phyloP scores from a whole-genome alignment of 2,329 filamentous ascomycete species.

The Aspergillus arachidicola region DNA sequence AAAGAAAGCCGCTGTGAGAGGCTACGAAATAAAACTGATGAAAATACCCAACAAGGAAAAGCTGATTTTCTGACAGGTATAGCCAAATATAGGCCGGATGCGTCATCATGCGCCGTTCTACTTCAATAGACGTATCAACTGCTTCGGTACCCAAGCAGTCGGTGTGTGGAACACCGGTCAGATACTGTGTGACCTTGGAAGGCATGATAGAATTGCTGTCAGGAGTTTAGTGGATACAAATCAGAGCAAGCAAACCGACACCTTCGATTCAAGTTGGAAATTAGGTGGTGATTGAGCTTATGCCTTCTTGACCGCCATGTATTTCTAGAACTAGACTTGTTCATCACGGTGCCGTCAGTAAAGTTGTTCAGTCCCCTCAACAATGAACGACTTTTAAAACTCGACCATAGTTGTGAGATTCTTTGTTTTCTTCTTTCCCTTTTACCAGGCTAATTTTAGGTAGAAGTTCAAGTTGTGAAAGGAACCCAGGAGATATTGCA shows the following conservation, averaged over 20 bases:
- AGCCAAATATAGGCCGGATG: neutral
- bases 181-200: neutral
- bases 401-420: neutral
- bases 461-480: neutral
- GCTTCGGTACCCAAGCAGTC: neutral
- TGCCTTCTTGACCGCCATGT: neutral
- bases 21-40: neutral
- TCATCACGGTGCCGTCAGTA: neutral
- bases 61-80: neutral
- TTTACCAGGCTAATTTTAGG: neutral
- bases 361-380: neutral
- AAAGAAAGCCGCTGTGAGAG: neutral
- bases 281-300: neutral
- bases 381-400: neutral
- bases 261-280: neutral
- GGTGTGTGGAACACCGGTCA: slow-evolving; percentile 9
- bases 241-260: neutral
- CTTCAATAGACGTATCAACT: slow-evolving; percentile 7
- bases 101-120: slow-evolving; percentile 1
- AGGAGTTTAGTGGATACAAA: neutral
- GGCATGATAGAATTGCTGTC: neutral
- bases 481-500: slow-evolving; percentile 6
- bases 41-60: neutral
- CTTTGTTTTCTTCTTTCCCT: neutral
- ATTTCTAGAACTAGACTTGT: neutral